These are phyloP conservation scores for Salix brachista DNA, from an alignment of 345 rosid species.

Conservation along the genomic window DNA sequence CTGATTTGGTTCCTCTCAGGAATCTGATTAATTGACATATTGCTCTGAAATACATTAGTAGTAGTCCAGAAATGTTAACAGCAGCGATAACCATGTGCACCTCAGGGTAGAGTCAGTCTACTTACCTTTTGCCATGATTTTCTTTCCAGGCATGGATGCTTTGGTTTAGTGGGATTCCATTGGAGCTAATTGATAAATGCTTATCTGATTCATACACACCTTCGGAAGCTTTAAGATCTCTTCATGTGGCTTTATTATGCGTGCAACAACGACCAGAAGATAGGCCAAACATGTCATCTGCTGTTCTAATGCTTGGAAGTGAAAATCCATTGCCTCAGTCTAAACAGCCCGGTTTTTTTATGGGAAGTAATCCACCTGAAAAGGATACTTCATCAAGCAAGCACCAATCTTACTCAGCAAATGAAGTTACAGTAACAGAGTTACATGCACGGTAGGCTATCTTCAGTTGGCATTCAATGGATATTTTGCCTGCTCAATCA, in stretches of 20 bases:
- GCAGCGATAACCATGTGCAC: neutral
- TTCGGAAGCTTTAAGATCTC: constrained; percentile 4
- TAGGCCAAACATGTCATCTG: constrained; percentile 12
- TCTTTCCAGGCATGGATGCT: constrained; percentile 12
- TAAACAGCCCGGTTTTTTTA: constrained; percentile 14
- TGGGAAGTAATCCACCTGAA: neutral
- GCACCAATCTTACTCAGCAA: neutral
- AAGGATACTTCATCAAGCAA: neutral
- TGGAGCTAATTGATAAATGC: neutral
- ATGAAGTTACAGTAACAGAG: neutral
- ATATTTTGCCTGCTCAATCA: too few species aligned
- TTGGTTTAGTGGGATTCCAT: neutral
- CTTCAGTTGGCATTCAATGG: neutral
- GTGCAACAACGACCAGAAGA: constrained; percentile 18
- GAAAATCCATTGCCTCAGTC: neutral
- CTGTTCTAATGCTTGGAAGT: constrained; percentile 4
- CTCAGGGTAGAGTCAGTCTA: neutral
- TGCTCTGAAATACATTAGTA: neutral
- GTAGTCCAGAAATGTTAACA: neutral
- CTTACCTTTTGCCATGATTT: neutral
- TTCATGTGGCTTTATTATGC: constrained; percentile 11
- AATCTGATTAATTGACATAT: too few species aligned
- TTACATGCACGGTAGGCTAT: neutral
- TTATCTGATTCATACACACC: neutral
- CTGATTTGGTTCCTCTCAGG: too few species aligned